phyloP scores from a whole-genome alignment of 73 alveolate species.

The Stentor roeselii region DNA sequence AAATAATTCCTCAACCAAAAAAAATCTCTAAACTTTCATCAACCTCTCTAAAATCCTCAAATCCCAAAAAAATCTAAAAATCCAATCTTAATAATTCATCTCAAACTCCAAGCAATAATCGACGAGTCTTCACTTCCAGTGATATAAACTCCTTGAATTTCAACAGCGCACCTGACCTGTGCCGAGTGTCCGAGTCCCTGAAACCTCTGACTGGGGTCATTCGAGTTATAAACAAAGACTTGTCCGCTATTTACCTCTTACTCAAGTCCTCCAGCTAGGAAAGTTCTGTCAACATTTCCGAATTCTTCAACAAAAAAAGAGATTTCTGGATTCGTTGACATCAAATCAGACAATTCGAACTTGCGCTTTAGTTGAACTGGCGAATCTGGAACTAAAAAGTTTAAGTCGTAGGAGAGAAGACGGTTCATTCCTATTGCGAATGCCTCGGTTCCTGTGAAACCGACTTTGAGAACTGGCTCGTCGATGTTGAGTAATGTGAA shows the following conservation, averaged over 20 bases:
- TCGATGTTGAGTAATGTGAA: neutral
- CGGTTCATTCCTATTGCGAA: neutral
- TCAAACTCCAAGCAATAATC: constrained; percentile 17
- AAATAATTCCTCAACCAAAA: too few relatives aligned
- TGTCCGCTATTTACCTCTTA: neutral
- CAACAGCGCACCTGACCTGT: neutral
- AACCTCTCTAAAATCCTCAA: too few relatives aligned
- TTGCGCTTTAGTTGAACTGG: neutral
- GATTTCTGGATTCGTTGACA: neutral
- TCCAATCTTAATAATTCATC: too few relatives aligned
- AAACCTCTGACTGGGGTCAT: neutral
- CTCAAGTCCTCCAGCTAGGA: constrained; percentile 13
- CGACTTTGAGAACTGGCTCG: constrained; percentile 19
- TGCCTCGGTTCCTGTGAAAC: neutral
- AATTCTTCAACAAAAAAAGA: neutral
- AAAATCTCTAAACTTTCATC: too few relatives aligned
- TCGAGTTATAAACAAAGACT: neutral
- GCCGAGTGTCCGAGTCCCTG: neutral
- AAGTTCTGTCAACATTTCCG: neutral
- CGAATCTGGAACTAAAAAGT: neutral
- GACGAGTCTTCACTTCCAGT: constrained; percentile 21
- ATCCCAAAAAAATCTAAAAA: too few relatives aligned
- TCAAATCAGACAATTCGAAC: neutral
- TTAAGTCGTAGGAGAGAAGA: neutral
- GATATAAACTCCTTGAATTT: neutral